Evolutionary conservation across 139 green algal genomes (phyloP).

Genomic region (Tetraselmis chui): DNA sequence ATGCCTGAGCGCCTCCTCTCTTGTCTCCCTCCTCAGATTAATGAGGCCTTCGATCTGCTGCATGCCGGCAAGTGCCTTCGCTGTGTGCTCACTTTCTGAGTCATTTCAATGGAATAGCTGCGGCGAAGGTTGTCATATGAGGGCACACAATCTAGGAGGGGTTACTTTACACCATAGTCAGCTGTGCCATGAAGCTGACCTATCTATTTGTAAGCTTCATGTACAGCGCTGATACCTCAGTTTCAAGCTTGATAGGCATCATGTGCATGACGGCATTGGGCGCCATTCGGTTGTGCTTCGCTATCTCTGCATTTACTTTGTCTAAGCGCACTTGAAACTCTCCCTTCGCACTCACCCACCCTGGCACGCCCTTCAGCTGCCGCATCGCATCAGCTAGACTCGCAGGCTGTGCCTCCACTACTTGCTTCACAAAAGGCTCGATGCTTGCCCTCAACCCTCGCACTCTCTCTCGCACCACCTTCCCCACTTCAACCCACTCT

Average conservation of each 20-base stretch:
- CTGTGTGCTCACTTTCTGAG: conserved; percentile 67
- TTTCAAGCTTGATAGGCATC: background rate
- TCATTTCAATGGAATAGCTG: too few species aligned
- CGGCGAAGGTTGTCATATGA: too few species aligned
- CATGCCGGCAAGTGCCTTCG: conserved; percentile 83
- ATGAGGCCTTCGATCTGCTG: conserved; percentile 91
- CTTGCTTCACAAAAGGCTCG: background rate
- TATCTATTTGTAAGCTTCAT: background rate
- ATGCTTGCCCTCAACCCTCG: background rate
- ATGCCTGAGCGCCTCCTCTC: background rate
- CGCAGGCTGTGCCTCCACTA: background rate
- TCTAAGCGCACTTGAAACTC: background rate
- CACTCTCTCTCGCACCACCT: background rate
- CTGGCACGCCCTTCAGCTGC: background rate
- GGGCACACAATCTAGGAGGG: too few species aligned
- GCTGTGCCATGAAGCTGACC: too few species aligned
- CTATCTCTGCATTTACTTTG: background rate
- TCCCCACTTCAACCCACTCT: background rate
- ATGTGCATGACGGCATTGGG: background rate
- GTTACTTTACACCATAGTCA: too few species aligned
- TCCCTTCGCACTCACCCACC: background rate
- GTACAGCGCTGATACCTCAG: background rate
- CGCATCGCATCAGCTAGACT: background rate
- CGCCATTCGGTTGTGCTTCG: background rate
- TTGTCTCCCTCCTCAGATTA: conserved; percentile 77